phyloP scores from a whole-genome alignment of 2,329 filamentous ascomycete genomes.

The Cytospora schulzeri region DNA sequence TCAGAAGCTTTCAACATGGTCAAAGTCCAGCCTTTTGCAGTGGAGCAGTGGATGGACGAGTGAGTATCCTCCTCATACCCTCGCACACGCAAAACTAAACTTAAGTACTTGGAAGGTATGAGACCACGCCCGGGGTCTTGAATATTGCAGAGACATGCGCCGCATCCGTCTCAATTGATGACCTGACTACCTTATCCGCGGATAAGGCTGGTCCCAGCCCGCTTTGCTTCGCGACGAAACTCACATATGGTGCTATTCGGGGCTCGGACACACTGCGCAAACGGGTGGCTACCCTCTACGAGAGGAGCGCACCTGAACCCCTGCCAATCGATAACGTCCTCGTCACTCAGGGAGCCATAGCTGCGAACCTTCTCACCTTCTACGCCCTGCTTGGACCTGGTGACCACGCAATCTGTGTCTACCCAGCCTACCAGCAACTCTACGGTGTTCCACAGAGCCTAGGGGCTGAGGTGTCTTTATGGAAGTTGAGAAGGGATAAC shows the following conservation, averaged over 20 bases:
- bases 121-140: constrained; percentile 56
- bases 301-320: constrained; percentile 49
- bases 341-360: constrained; percentile 78
- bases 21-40: constrained; percentile 63
- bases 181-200: constrained; percentile 62
- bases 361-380: constrained; percentile 80
- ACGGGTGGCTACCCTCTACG: constrained; percentile 68
- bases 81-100: background rate
- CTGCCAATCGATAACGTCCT: constrained; percentile 63
- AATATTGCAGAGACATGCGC: constrained; percentile 83
- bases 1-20: constrained; percentile 36
- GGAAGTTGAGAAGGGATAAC: constrained; percentile 67
- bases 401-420: constrained; percentile 84
- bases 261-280: constrained; percentile 65
- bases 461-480: constrained; percentile 76
- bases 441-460: constrained; percentile 74
- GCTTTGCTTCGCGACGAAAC: constrained; percentile 56
- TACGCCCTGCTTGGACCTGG: constrained; percentile 72
- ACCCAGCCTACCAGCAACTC: constrained; percentile 85
- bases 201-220: constrained; percentile 48
- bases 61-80: background rate
- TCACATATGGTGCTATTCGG: constrained; percentile 74
- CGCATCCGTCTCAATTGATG: constrained; percentile 71
- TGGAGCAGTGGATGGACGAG: constrained; percentile 71
- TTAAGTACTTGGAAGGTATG: constrained; percentile 43